Evolutionary conservation across 2,329 filamentous ascomycete species (phyloP), one percentile per base, ranked within the genome.

Genomic region (Emergomyces africanus): DNA sequence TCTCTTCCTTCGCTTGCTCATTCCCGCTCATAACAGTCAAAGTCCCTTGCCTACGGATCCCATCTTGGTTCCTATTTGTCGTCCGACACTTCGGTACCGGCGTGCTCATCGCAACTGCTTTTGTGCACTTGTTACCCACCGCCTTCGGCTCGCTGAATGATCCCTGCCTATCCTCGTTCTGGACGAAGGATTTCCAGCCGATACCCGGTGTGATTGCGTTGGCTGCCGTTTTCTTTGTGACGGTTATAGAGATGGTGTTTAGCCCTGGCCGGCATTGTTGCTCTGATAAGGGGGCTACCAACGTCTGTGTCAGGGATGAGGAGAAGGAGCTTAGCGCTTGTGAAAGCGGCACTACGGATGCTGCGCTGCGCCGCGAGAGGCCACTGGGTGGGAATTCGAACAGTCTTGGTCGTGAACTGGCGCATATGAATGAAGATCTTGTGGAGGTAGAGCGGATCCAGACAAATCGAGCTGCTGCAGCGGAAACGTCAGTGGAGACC

Each of bases 51-150:
- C 78, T 83, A 59, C 79, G 77, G 57, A 80, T 81, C 58, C 84
- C 85, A 57, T 79, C 78, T 62, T 78, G 72, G 25, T 78, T 87
- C 65, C 79, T 87, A 63, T 86, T 87, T 69, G 76, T 85, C 63
- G 85, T 83, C 66, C 83, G 87, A 64, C 87, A 90, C 74, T 87
- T 89, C 64, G 87, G 89, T 67, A 94, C 89, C 0, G 89, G 89
- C 61, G 89, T 94, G 23, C 77, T 94, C n/a, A 86, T 94, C 62
- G 88, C 89, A 12, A 94, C 89, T 0, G 88, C 89, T 59, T 94
- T 94, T 67, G 88, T 92, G 30, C 88, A 92, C 74, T 78, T 87
- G 14, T 79, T 87, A 3, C 85, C 83, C 58, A 88, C 82, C 30
- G 85, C 86, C 0, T 88, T 88, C 66, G 71, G 78, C 60, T 85